Evolutionary conservation across 1,284 basidiomycete genomes (phyloP).

Genomic region (Microstroma glucosiphilum): DNA sequence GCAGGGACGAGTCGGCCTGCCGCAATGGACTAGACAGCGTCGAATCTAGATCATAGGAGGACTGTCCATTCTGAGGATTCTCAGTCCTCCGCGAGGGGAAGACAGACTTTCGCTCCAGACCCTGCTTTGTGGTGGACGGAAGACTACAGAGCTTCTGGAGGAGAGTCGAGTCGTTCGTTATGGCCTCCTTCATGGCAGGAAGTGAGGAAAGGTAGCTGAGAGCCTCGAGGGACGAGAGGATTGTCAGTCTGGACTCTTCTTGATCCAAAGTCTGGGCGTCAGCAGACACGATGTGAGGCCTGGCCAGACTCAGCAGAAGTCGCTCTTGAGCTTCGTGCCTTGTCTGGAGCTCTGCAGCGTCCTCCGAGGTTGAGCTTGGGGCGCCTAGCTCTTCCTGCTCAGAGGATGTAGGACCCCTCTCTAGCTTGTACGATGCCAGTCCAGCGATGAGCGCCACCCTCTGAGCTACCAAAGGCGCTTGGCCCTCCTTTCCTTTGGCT

Average conservation of each 20-base stretch:
- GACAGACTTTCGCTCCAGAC: neutral
- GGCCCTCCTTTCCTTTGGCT: neutral
- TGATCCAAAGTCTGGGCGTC: neutral
- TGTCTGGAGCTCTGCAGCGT: neutral
- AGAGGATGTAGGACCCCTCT: neutral
- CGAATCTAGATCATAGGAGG: conserved; percentile 8
- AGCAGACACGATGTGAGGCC: neutral
- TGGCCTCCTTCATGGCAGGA: conserved; percentile 19
- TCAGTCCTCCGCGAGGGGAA: conserved; percentile 5
- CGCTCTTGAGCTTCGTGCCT: neutral
- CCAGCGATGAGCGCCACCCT: neutral
- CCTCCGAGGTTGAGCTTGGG: neutral
- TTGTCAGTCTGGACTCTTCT: conserved; percentile 5
- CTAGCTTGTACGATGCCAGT: conserved; percentile 3
- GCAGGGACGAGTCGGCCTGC: conserved; percentile 23
- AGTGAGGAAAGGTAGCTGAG: conserved; percentile 34
- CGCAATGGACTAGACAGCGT: conserved; percentile 12
- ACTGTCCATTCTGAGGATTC: neutral
- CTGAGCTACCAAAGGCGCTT: neutral
- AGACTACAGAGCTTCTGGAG: conserved; percentile 21
- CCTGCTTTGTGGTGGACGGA: conserved; percentile 8
- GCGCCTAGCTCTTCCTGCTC: neutral
- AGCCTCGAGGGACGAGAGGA: conserved; percentile 31
- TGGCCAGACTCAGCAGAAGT: neutral
- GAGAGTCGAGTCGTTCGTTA: conserved; percentile 17